Base-by-base conservation (phyloP, 2,329 filamentous ascomycete genomes). In the Dactylellina cionopaga region DNA sequence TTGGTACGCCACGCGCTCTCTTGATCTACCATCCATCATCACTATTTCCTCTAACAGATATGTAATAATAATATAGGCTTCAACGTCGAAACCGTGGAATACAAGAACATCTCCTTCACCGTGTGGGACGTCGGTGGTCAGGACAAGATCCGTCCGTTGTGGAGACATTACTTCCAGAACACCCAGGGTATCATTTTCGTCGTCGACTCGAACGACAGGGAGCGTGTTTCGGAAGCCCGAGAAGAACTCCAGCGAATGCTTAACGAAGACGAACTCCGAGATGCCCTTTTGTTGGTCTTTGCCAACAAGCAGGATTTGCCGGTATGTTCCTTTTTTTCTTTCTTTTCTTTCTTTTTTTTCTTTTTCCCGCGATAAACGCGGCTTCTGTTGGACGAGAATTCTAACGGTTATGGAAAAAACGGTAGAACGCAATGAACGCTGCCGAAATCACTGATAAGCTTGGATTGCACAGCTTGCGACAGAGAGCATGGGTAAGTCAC, bases 51-150 rank as follows among this genome's bases (percentile, higher is more conserved):
- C 10, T 41, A 10, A 6, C 13, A n/a, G n/a, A n/a, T n/a, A n/a
- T n/a, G n/a, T n/a, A n/a, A 35, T 31, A 58, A 24, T 43, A n/a
- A 58, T 39, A 71, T 49, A 93, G 91, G 95, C 80, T 99, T 99
- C 90, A 99, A 99, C 86, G 95, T 99, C 83, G 95, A 99, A 88
- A 98, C 95, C 64, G 95, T 99, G 83, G 93, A 96, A 83, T 98
- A 98, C 88, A 97, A 97, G 89, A 99, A 99, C 89, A 97, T 96
- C 80, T 92, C 96, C 83, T 99, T 99, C 88, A 98, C 94, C 83
- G 95, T 99, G 82, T 99, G 95, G 95, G 95, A 98, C 86, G 95
- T 99, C 81, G 95, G 95, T 87, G 95, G 95, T 83, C 95, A 99
- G 87, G 95, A 99, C 89, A 98, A 98, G 91, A 99, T 99, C 82